A percentile compares a stretch with the other conserved stretches of the same genome.
Evolutionary conservation across 176 grass and related monocot species (phyloP).

Genomic region (Oryza nivara): DNA sequence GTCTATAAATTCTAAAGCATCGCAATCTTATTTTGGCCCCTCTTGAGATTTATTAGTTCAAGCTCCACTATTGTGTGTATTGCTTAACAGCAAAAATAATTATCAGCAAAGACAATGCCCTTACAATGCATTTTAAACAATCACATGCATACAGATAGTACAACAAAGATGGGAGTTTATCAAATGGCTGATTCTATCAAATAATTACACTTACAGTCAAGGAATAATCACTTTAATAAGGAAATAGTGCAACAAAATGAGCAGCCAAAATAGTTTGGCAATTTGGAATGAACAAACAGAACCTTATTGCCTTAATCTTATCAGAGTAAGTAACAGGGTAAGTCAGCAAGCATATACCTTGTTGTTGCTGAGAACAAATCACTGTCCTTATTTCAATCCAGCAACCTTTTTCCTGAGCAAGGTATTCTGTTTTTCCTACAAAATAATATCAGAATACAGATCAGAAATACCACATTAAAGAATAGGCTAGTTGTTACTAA

Average conservation of each 20-base stretch:
- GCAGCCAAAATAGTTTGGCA: not conserved
- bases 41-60: too few species aligned
- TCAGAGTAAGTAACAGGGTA: not conserved
- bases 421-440: slow-evolving; percentile 28
- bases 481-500: not conserved
- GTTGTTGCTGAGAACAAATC: slow-evolving; percentile 5
- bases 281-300: slow-evolving; percentile 12
- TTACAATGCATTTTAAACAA: not conserved
- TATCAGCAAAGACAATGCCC: not conserved
- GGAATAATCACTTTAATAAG: not conserved
- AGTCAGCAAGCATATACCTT: slow-evolving; percentile 5
- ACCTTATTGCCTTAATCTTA: not conserved
- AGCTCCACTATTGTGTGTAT: too few species aligned
- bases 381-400: slow-evolving; percentile 32
- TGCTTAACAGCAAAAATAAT: too few species aligned
- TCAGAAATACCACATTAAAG: not conserved
- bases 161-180: not conserved
- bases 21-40: too few species aligned
- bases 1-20: too few species aligned
- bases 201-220: not conserved
- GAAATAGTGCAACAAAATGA: not conserved
- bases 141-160: not conserved
- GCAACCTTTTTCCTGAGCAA: slow-evolving; percentile 16
- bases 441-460: slow-evolving; percentile 21
- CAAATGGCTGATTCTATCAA: not conserved